Evolutionary conservation across 345 rosid species (phyloP).

Genomic region (Pseudoturritis turrita): DNA sequence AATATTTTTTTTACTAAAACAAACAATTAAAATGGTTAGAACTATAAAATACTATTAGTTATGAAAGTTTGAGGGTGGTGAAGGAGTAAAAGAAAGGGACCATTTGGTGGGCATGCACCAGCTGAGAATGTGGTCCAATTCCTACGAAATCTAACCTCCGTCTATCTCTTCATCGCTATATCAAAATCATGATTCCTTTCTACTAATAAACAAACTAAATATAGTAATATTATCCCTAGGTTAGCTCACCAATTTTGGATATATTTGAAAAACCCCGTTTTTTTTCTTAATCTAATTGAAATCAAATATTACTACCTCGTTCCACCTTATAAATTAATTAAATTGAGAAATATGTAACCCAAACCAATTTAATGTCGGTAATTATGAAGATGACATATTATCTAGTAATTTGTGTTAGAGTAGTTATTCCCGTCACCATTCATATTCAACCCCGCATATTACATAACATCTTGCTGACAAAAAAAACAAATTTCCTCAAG

Average conservation of each 20-base stretch:
- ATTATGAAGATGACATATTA: neutral
- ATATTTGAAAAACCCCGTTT: neutral
- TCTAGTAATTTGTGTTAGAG: no score
- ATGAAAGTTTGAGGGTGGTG: neutral
- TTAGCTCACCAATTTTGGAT: constrained; percentile 9
- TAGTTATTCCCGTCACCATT: no score
- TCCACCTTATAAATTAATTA: neutral
- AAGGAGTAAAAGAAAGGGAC: constrained; percentile 20
- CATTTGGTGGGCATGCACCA: constrained; percentile 24
- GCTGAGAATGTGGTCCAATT: constrained; percentile 28
- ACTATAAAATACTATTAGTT: neutral
- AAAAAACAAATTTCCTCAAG: no score
- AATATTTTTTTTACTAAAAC: neutral
- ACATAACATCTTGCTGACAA: no score
- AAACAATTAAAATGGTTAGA: neutral
- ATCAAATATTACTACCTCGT: neutral
- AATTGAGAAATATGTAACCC: neutral
- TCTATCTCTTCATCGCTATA: constrained; percentile 12
- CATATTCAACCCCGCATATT: no score
- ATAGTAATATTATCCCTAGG: constrained; percentile 3
- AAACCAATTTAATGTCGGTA: neutral
- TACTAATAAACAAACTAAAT: neutral
- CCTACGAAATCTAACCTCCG: constrained; percentile 6
- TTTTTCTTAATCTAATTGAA: neutral
- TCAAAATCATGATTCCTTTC: constrained; percentile 12